Conservation (phyloP, 2,329 filamentous ascomycete species). For the Dichotomopilus funicola region DNA sequence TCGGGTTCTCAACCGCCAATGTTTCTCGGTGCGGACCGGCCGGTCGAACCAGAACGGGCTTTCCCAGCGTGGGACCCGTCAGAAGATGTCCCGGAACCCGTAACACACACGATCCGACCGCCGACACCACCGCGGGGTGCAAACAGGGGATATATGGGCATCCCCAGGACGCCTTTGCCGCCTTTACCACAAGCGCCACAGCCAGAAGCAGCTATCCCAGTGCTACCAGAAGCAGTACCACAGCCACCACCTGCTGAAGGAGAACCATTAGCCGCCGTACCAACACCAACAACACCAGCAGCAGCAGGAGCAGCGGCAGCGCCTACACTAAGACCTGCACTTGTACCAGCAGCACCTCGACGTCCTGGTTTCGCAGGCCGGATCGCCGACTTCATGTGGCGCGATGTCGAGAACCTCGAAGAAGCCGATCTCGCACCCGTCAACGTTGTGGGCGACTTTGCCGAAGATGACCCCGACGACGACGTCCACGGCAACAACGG, state of each 20-base stretch:
- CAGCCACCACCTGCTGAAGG: too few species aligned
- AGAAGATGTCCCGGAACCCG: neutral
- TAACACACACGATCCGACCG: too few species aligned
- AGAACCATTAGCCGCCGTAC: too few species aligned
- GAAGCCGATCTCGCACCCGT: slow-evolving; percentile 47
- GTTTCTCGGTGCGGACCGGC: too few species aligned
- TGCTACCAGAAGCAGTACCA: too few species aligned
- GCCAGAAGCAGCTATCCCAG: too few species aligned
- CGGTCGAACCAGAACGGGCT: neutral
- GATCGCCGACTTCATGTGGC: slow-evolving; percentile 58
- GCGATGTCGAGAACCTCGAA: slow-evolving; percentile 46
- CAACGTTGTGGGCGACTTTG: slow-evolving; percentile 36
- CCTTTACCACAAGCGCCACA: too few species aligned
- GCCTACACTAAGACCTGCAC: too few species aligned
- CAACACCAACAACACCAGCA: too few species aligned
- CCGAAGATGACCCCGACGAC: slow-evolving; percentile 26
- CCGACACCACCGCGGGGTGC: neutral
- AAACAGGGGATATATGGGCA: neutral
- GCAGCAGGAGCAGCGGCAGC: too few species aligned
- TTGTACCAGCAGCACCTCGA: too few species aligned
- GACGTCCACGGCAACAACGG: slow-evolving; percentile 23
- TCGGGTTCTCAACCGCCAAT: neutral
- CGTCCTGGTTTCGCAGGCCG: slow-evolving; percentile 34
- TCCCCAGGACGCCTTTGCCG: too few species aligned
- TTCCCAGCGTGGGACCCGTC: neutral